Base-by-base conservation (phyloP, 106 monocot species). In the Allium cepa region DNA sequence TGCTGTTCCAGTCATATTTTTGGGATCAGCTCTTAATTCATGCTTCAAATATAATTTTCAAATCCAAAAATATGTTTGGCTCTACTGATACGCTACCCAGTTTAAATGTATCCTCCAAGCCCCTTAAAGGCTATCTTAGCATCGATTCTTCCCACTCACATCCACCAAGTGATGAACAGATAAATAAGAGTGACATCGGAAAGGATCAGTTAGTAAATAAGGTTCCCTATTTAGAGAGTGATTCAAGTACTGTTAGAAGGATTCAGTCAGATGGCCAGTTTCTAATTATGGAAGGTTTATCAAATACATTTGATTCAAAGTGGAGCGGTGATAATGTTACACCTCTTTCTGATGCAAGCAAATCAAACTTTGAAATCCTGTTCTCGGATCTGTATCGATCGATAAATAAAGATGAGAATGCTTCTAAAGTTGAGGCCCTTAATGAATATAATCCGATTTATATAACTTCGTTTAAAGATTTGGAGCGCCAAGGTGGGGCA, bases 1-100 rank as follows among this genome's bases (percentile, higher is more conserved):
- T 94, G 61, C 74, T 91, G 51, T 77, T 90, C 64, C 72, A 71
- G n/a, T 82, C 87, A 47, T 91, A 81, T 74, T 60, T 83, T 52
- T 91, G 94, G 94, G 85, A 88, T 74, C 82, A 83, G 73, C 82
- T 90, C 5, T 64, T 94, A 48, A 72, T 76, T 36, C 73, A 69
- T 75, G 79, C 82, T 76, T 56, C 78, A 47, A 53, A 59, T 70
- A 45, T 80, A 11, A 62, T 60, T 13, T n/a, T 27, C 14, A 80
- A 46, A 57, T 70, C 47, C 28, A 69, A 62, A 64, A 80, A 83
- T 47, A 78, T 79, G 66, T 17, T 72, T 14, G 67, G 57, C 16
- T 57, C 64, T 66, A 66, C n/a, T 27, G 66, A 66, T 8, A 85
- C 71, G 53, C 26, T 64, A 60, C 59, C 69, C 68, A 81, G 81